Evolutionary conservation across 2,329 filamentous ascomycete genomes (phyloP), one percentile per base, ranked within the genome.

Genomic region (Elsinoe arachidis): DNA sequence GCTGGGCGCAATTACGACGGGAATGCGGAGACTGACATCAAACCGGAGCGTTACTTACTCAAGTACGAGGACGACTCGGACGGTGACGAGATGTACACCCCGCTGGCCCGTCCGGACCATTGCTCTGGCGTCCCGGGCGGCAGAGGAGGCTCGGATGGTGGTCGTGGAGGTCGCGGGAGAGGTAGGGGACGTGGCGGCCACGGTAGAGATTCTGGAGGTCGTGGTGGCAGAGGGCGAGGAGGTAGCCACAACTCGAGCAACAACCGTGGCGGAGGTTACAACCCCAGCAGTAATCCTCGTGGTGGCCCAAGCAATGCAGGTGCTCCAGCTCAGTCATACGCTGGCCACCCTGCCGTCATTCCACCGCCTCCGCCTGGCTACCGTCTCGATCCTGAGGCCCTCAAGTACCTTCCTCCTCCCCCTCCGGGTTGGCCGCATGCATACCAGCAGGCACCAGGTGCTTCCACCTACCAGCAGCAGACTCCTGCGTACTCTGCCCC

Each of bases 31-130:
- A 43, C 38, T 12, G 26, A 34, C 14, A 35, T 14, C 14, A 26
- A 10, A 15, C 10, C 14, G 17, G 26, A 53, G 33, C 49, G 49
- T 14, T n/a, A 34, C 5, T 7, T 39, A 17, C 63, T 74, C 41
- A 73, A 70, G 61, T 78, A 78, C 61, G 69, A 71, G 49, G 68
- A 70, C 47, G 73, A 76, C 37, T 72, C 74, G 21, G 70, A 71
- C 19, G 63, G 69, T 5, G 67, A 69, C 11, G 74, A 74, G 41
- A 75, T 76, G 69, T 78, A 78, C 64, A 75, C 69, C 35, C 75
- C 75, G 5, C 68, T 78, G 17, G 71, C 73, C 46, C 66, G 76
- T 47, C 76, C 76, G 2, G 73, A 76, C 39, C 73, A 76, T 57
- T 72, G 77, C 44, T 70, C 73, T 39, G 67, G 76, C 46, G 68